Conservation (phyloP, 2,329 filamentous ascomycete genomes). For the Fusarium sp. region DNA sequence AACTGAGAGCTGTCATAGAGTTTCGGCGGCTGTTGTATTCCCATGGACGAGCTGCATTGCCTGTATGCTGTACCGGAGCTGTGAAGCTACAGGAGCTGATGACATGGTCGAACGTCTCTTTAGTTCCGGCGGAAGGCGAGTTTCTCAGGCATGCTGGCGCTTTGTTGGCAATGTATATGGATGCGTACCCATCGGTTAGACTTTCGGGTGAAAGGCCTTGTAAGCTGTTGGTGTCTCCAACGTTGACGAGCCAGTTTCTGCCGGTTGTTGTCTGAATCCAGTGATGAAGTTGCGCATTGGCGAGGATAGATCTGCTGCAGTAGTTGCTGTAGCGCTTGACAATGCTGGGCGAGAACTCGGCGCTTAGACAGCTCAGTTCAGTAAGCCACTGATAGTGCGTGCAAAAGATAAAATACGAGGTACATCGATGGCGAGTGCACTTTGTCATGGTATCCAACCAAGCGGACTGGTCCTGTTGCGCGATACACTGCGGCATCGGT, state of each 20-base stretch:
- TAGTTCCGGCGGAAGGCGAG: neutral
- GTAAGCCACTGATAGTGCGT: conserved; percentile 28
- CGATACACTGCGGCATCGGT: conserved; percentile 28
- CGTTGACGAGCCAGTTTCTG: conserved; percentile 19
- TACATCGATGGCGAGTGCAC: conserved; percentile 22
- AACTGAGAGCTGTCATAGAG: conserved; percentile 9
- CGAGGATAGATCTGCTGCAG: conserved; percentile 23
- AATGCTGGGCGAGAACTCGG: conserved; percentile 5
- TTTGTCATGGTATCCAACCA: conserved; percentile 24
- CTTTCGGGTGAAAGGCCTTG: neutral
- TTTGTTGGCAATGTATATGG: neutral
- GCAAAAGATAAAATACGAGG: conserved; percentile 18
- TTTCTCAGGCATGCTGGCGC: conserved; percentile 16
- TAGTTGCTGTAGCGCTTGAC: conserved; percentile 1
- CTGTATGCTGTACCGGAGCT: neutral
- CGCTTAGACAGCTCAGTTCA: conserved; percentile 18
- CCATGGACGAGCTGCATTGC: conserved; percentile 25
- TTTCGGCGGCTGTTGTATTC: neutral
- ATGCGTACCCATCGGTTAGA: neutral
- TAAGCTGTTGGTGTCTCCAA: conserved; percentile 6
- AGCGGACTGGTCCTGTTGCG: conserved; percentile 9
- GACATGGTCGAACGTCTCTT: conserved; percentile 1
- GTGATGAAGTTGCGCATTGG: conserved; percentile 15
- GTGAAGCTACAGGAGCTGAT: conserved; percentile 22
- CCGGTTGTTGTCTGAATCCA: conserved; percentile 10